Conservation (phyloP, 805 yeast genomes). For the Suhomyces sp. region DNA sequence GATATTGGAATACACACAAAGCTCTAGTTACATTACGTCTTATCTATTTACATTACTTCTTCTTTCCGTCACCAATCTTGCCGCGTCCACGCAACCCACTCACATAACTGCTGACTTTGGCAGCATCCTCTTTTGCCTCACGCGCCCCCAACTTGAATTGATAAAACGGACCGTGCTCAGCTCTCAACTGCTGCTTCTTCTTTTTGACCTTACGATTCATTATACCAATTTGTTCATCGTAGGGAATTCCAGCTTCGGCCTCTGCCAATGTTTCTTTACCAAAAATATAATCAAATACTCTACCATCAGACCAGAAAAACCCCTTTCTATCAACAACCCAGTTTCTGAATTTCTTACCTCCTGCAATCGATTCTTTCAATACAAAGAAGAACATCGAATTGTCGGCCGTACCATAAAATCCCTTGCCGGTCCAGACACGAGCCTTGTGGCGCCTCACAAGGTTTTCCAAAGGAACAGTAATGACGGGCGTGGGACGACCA, state of each 20-base stretch:
- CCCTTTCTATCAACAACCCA: conserved; percentile 85
- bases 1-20: neutral
- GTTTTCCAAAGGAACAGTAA: conserved; percentile 58
- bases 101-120: conserved; percentile 22
- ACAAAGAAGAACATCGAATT: conserved; percentile 71
- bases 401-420: conserved; percentile 81
- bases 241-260: conserved; percentile 67
- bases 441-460: conserved; percentile 57
- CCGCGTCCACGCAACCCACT: neutral
- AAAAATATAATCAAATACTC: conserved; percentile 77
- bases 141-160: conserved; percentile 44
- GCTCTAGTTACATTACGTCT: neutral
- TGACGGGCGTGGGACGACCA: conserved; percentile 71
- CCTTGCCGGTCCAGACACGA: conserved; percentile 82
- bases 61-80: conserved; percentile 1
- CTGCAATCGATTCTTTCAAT: conserved; percentile 52
- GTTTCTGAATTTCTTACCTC: conserved; percentile 43
- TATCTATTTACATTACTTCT: neutral
- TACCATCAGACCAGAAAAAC: conserved; percentile 90
- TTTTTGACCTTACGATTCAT: conserved; percentile 46
- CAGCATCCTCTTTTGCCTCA: conserved; percentile 30
- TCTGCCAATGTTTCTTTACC: conserved; percentile 76
- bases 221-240: conserved; percentile 56
- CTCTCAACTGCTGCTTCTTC: conserved; percentile 48
- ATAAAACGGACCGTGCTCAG: conserved; percentile 61